These are phyloP conservation scores for Tuber umbilicatum DNA, from an alignment of 495 filamentous ascomycete genomes.

Conservation along the genomic window DNA sequence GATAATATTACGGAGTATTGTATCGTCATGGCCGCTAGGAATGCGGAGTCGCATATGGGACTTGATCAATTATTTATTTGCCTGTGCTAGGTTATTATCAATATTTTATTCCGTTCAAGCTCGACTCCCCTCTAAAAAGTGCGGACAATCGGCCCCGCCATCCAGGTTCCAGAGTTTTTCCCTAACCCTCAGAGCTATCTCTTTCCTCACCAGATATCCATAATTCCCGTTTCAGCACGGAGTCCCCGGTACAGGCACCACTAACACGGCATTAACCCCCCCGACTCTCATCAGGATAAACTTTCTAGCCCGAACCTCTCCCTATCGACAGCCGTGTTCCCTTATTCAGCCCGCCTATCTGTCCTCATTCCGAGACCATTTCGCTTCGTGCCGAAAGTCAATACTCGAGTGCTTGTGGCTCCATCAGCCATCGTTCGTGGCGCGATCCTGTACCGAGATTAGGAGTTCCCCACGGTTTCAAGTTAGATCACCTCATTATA, in stretches of 20 bases:
- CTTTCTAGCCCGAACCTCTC: background rate
- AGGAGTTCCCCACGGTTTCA: slow-evolving; percentile 35
- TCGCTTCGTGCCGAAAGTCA: slow-evolving; percentile 34
- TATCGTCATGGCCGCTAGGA: background rate
- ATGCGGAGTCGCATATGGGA: background rate
- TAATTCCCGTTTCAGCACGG: background rate
- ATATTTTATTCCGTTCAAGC: background rate
- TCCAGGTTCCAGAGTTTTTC: background rate
- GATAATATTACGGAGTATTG: too few relatives aligned
- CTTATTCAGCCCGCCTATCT: background rate
- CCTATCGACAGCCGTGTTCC: background rate
- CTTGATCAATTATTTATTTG: background rate
- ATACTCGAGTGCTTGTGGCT: too few relatives aligned
- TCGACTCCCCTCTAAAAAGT: background rate
- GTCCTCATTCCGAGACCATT: slow-evolving; percentile 1
- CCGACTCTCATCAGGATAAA: background rate
- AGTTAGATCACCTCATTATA: slow-evolving; percentile 18
- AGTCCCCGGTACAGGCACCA: background rate
- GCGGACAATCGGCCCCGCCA: background rate
- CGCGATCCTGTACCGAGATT: slow-evolving; percentile 40
- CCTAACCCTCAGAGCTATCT: background rate
- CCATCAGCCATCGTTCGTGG: slow-evolving; percentile 33
- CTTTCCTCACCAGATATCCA: background rate
- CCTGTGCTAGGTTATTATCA: background rate
- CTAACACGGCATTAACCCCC: background rate